Evolutionary conservation across 345 rosid genomes (phyloP).

Genomic region (Cardamine chenopodiifolia): DNA sequence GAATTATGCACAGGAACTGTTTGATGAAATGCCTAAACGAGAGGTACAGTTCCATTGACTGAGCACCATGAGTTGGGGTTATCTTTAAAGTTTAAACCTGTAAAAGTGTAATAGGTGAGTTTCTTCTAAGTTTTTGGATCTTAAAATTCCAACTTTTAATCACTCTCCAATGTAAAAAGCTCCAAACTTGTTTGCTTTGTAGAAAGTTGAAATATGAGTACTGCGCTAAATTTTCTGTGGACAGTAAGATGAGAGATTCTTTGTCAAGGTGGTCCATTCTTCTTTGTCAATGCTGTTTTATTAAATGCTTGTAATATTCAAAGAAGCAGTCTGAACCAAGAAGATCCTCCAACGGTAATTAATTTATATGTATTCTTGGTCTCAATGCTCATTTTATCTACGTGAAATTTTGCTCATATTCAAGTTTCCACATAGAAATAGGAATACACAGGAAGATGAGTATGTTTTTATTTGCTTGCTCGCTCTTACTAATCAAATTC

Average conservation of each 20-base stretch:
- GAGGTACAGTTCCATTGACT: too few relatives aligned
- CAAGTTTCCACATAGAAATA: not conserved
- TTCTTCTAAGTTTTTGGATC: not conserved
- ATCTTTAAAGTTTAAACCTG: too few relatives aligned
- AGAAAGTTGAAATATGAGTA: not conserved
- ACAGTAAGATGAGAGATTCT: slow-evolving; percentile 6
- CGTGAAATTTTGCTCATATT: not conserved
- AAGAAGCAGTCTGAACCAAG: slow-evolving; percentile 16
- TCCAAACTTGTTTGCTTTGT: slow-evolving; percentile 4
- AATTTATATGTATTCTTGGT: not conserved
- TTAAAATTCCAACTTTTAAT: not conserved
- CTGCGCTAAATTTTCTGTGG: slow-evolving; percentile 24
- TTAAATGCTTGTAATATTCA: slow-evolving; percentile 6
- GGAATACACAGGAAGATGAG: not conserved
- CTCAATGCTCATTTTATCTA: not conserved
- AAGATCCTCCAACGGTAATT: not conserved
- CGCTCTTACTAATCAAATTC: slow-evolving; percentile 19
- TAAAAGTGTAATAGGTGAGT: not conserved
- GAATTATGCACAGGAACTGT: too few relatives aligned
- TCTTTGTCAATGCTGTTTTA: not conserved
- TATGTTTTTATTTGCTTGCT: slow-evolving; percentile 18
- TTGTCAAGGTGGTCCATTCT: slow-evolving; percentile 6
- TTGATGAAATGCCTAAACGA: too few relatives aligned
- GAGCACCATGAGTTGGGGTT: too few relatives aligned
- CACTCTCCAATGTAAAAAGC: not conserved